These are phyloP conservation scores for Phaeotremella skinneri DNA, from an alignment of 768 basidiomycete species.

Conservation along the genomic window DNA sequence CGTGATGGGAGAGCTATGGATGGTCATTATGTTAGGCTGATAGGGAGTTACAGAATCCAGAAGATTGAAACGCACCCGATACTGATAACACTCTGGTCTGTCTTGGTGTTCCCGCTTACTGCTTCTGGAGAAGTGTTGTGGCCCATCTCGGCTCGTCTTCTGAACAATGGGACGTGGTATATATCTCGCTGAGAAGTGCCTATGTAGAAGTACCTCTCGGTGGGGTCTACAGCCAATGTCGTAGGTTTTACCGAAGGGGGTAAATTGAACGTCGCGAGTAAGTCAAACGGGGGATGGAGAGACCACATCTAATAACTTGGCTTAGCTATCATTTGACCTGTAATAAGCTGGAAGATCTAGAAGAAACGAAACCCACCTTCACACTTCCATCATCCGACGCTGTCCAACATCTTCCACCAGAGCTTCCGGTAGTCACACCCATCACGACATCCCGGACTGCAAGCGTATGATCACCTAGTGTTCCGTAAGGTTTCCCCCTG, in stretches of 20 bases:
- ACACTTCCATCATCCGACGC: constrained; percentile 84
- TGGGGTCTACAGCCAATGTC: constrained; percentile 69
- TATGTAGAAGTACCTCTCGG: constrained; percentile 85
- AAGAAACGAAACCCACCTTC: constrained; percentile 68
- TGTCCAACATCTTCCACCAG: constrained; percentile 63
- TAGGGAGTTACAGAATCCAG: constrained; percentile 27
- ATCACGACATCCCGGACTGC: constrained; percentile 78
- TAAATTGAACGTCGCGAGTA: constrained; percentile 84
- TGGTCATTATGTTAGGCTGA: neutral
- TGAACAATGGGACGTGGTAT: constrained; percentile 76
- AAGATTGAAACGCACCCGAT: constrained; percentile 58
- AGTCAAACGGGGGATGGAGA: constrained; percentile 59
- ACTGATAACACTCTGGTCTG: constrained; percentile 55
- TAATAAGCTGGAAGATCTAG: too few species aligned
- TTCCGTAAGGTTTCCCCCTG: constrained; percentile 70
- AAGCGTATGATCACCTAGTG: constrained; percentile 86
- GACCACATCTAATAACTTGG: constrained; percentile 46
- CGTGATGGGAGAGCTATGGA: constrained; percentile 68
- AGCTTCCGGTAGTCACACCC: constrained; percentile 70
- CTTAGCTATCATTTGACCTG: neutral
- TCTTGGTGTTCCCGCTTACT: constrained; percentile 41
- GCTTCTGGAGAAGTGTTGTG: constrained; percentile 22
- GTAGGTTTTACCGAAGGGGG: constrained; percentile 65
- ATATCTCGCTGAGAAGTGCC: constrained; percentile 72
- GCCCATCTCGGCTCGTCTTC: constrained; percentile 44